These are phyloP conservation scores for Candida koratica DNA, from an alignment of 805 yeast genomes.

Conservation along the genomic window DNA sequence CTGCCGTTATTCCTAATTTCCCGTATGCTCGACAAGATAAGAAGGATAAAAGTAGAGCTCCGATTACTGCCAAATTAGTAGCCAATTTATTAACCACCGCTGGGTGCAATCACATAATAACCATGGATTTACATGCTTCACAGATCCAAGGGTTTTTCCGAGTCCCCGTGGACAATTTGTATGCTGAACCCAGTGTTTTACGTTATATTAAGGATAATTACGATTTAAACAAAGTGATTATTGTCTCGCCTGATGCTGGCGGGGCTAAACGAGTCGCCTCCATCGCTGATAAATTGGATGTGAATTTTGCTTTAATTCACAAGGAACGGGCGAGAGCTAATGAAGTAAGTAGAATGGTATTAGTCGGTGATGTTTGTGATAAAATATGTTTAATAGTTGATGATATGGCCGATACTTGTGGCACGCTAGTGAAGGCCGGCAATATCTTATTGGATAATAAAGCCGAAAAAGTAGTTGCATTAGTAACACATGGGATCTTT, in stretches of 20 bases:
- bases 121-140: conserved; percentile 86
- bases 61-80: conserved; percentile 79
- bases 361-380: conserved; percentile 88
- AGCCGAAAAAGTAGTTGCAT: conserved; percentile 83
- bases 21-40: conserved; percentile 89
- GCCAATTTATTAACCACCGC: conserved; percentile 81
- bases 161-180: conserved; percentile 78
- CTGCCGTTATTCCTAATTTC: conserved; percentile 78
- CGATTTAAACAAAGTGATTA: conserved; percentile 58
- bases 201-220: conserved; percentile 65
- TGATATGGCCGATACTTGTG: conserved; percentile 99
- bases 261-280: conserved; percentile 98
- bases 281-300: conserved; percentile 85
- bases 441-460: conserved; percentile 77
- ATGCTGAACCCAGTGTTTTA: conserved; percentile 80
- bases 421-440: conserved; percentile 92
- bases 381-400: conserved; percentile 85
- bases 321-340: conserved; percentile 94
- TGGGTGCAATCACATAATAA: conserved; percentile 81
- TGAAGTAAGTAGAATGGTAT: conserved; percentile 91
- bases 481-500: conserved; percentile 93
- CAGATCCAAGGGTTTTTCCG: conserved; percentile 85
- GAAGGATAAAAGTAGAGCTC: conserved; percentile 81
- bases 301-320: conserved; percentile 92
- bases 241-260: conserved; percentile 93